Percentiles rank a stretch among this genome's conserved stretches.
These are phyloP conservation scores for Colletotrichum limetticola DNA, from an alignment of 2,329 filamentous ascomycete species.

Conservation along the genomic window DNA sequence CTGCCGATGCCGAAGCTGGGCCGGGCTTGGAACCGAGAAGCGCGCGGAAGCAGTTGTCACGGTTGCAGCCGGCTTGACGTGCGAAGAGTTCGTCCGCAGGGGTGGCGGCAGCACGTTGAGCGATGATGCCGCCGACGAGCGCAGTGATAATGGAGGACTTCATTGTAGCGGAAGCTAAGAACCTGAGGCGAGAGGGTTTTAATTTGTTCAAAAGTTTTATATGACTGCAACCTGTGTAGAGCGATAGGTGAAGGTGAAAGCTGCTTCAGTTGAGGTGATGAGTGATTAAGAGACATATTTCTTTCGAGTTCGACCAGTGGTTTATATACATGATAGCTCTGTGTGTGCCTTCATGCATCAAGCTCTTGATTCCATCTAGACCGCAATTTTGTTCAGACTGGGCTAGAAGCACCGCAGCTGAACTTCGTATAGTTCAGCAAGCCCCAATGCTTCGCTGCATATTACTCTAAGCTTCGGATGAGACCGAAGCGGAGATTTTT, in stretches of 20 bases:
- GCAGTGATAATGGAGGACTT: slow-evolving; percentile 3
- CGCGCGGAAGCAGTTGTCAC: slow-evolving; percentile 23
- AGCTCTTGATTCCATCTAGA: background rate
- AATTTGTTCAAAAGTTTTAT: background rate
- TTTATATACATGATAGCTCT: background rate
- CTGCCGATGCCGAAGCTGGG: background rate
- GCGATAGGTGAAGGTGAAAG: background rate
- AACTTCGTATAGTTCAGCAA: background rate
- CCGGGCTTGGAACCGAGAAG: slow-evolving; percentile 7
- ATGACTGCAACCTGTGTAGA: background rate
- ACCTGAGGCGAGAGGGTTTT: background rate
- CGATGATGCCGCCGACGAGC: background rate
- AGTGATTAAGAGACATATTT: background rate
- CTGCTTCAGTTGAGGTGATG: background rate
- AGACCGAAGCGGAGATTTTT: background rate
- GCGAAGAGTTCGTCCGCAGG: slow-evolving; percentile 15
- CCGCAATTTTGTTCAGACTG: background rate
- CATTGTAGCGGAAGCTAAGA: background rate
- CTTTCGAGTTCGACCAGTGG: background rate
- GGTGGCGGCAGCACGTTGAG: slow-evolving; percentile 3
- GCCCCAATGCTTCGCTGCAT: background rate
- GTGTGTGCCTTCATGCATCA: background rate
- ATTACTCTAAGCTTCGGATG: background rate
- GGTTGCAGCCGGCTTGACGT: slow-evolving; percentile 12
- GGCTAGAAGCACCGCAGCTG: background rate